Conservation (phyloP, 2,329 filamentous ascomycete species). For the Plenodomus tracheiphilus region DNA sequence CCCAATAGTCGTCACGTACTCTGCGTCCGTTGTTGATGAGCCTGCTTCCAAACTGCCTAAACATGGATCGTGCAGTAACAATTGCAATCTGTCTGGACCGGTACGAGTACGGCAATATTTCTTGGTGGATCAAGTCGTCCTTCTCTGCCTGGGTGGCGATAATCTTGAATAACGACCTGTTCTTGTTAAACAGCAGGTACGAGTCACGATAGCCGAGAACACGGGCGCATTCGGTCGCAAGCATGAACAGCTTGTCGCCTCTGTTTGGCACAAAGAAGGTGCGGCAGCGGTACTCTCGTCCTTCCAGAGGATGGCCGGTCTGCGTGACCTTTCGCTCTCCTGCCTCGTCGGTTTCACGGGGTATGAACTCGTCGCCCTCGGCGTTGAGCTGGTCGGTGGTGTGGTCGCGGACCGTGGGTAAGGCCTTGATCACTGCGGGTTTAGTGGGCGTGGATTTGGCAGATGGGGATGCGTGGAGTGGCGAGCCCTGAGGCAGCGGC, state of each 20-base stretch:
- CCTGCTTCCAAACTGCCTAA: constrained; percentile 93
- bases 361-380: constrained; percentile 91
- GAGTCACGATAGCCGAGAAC: constrained; percentile 94
- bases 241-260: constrained; percentile 95
- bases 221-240: constrained; percentile 94
- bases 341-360: constrained; percentile 87
- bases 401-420: constrained; percentile 94
- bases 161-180: constrained; percentile 94
- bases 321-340: constrained; percentile 91
- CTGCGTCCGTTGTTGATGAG: constrained; percentile 87
- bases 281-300: constrained; percentile 86
- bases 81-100: constrained; percentile 98
- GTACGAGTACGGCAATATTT: constrained; percentile 96
- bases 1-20: constrained; percentile 98
- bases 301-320: constrained; percentile 79
- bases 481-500: constrained; percentile 55
- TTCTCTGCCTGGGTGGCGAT: constrained; percentile 96
- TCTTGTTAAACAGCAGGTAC: constrained; percentile 99
- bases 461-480: constrained; percentile 66
- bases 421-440: constrained; percentile 78
- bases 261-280: constrained; percentile 92
- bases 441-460: constrained; percentile 77
- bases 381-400: constrained; percentile 92
- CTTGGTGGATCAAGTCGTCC: constrained; percentile 91
- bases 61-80: constrained; percentile 97